Evolutionary conservation across 352 stramenopile species (phyloP).

Genomic region (Phytophthora cactorum): DNA sequence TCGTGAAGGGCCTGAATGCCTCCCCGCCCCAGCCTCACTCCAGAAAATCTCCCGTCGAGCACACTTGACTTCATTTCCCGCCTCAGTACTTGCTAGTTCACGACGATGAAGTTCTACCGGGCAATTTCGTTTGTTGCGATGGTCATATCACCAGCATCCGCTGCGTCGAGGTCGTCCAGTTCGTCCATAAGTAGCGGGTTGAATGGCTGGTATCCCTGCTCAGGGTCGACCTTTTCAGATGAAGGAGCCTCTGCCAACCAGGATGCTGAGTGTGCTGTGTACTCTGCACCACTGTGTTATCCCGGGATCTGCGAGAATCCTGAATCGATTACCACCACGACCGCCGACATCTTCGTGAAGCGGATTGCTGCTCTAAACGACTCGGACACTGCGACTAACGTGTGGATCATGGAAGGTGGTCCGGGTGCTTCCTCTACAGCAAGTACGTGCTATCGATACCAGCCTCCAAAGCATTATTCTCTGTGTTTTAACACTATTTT

Average conservation of each 20-base stretch:
- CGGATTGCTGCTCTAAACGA: conserved; percentile 32
- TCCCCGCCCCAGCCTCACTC: neutral
- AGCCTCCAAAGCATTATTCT: neutral
- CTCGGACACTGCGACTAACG: conserved; percentile 27
- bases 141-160: neutral
- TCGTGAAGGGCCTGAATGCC: neutral
- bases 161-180: conserved; percentile 8
- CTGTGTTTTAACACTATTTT: neutral
- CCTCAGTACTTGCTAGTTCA: neutral
- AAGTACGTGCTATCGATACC: conserved; percentile 22
- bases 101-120: neutral
- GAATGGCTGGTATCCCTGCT: conserved; percentile 45
- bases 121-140: neutral
- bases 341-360: conserved; percentile 55
- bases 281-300: conserved; percentile 45
- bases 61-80: neutral
- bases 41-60: neutral
- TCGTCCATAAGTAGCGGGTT: conserved; percentile 5
- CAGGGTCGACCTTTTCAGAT: conserved; percentile 35
- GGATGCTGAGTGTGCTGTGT: conserved; percentile 43
- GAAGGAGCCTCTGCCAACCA: conserved; percentile 14
- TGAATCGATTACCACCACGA: conserved; percentile 8
- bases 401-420: conserved; percentile 58
- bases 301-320: conserved; percentile 27
- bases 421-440: conserved; percentile 44